These are phyloP conservation scores for Rhizodiscina lignyota DNA, from an alignment of 495 filamentous ascomycete genomes.

Conservation along the genomic window DNA sequence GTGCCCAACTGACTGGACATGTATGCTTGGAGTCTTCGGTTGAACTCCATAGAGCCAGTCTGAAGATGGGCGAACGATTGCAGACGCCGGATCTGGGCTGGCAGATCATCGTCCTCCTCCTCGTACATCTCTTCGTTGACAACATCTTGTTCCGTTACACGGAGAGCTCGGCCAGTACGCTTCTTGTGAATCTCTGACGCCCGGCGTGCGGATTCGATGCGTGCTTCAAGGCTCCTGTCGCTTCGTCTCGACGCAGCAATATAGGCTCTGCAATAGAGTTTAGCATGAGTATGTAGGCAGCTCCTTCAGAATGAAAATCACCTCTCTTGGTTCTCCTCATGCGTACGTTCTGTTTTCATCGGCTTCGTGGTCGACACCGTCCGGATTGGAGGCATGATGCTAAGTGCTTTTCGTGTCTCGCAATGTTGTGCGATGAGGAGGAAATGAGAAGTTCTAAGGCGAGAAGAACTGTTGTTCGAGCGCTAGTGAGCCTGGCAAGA, in stretches of 20 bases:
- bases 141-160: slow-evolving; percentile 78
- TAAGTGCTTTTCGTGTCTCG: too few relatives aligned
- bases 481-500: too few relatives aligned
- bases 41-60: slow-evolving; percentile 36
- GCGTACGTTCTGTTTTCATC: slow-evolving; percentile 50
- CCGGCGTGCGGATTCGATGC: slow-evolving; percentile 71
- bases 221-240: slow-evolving; percentile 78
- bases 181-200: slow-evolving; percentile 84
- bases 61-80: slow-evolving; percentile 27
- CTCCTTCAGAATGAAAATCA: slow-evolving; percentile 14
- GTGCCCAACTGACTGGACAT: slow-evolving; percentile 40
- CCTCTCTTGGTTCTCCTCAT: slow-evolving; percentile 88
- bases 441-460: too few relatives aligned
- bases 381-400: slow-evolving; percentile 31
- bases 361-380: slow-evolving; percentile 28
- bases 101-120: slow-evolving; percentile 87
- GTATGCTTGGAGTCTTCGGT: slow-evolving; percentile 39
- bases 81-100: too few relatives aligned
- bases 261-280: slow-evolving; percentile 46
- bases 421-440: too few relatives aligned
- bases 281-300: neutral
- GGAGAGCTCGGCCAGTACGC: slow-evolving; percentile 69
- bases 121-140: slow-evolving; percentile 94
- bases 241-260: slow-evolving; percentile 86
- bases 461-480: too few relatives aligned